Conservation (phyloP, 192 early-diverging fungal genomes). For the Lobosporangium transversale region DNA sequence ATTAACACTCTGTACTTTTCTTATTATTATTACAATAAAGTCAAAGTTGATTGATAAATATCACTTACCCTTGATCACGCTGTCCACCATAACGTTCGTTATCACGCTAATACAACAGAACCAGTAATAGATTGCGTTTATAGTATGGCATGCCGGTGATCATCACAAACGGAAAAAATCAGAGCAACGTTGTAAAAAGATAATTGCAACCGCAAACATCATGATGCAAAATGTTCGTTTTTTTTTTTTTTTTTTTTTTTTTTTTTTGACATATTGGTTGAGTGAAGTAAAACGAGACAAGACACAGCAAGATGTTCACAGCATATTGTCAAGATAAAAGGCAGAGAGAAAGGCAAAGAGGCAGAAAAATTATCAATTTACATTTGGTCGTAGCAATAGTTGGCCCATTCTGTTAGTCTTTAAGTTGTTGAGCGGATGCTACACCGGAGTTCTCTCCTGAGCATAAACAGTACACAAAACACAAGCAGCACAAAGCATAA, state of each 20-base stretch:
- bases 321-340: constrained; percentile 13
- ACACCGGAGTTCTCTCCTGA: too few relatives aligned
- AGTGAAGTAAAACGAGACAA: too few relatives aligned
- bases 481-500: too few relatives aligned
- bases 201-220: not conserved
- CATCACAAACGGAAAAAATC: constrained; percentile 5
- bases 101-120: constrained; percentile 42
- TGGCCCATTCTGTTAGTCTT: too few relatives aligned
- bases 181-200: not conserved
- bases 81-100: constrained; percentile 45
- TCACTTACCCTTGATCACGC: constrained; percentile 46
- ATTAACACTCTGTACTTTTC: not conserved
- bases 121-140: constrained; percentile 21
- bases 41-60: too few relatives aligned
- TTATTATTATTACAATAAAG: too few relatives aligned
- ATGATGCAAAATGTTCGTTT: not conserved
- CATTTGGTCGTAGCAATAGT: constrained; percentile 4
- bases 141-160: constrained; percentile 11
- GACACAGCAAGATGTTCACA: not conserved
- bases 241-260: constrained; percentile 11
- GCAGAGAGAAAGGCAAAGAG: constrained; percentile 8
- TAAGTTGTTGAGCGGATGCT: too few relatives aligned
- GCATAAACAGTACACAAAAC: too few relatives aligned
- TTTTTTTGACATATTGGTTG: not conserved
- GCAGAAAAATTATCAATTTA: constrained; percentile 35